A percentile compares a stretch with the other conserved stretches of the same genome.
Evolutionary conservation across 805 yeast genomes (phyloP).

Genomic region (Saturnispora serradocipensis): DNA sequence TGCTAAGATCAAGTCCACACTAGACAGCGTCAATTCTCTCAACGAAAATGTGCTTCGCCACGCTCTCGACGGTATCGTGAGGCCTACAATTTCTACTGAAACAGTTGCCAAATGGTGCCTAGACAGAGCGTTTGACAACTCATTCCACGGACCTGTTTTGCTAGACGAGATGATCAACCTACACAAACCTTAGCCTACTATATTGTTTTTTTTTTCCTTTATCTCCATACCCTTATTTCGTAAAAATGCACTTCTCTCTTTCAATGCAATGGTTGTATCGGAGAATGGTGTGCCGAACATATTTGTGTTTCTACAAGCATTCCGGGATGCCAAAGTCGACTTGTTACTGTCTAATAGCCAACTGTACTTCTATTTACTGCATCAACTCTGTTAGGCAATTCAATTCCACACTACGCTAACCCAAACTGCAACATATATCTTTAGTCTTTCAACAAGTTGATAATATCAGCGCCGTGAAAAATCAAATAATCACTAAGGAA

Average conservation of each 20-base stretch:
- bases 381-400: background rate
- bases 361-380: background rate
- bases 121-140: slow-evolving; percentile 42
- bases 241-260: background rate
- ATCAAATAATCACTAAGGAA: background rate
- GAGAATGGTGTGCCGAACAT: background rate
- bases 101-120: slow-evolving; percentile 53
- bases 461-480: background rate
- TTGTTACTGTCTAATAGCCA: background rate
- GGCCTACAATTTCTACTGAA: slow-evolving; percentile 62
- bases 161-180: slow-evolving; percentile 39
- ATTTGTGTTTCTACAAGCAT: background rate
- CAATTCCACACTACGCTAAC: background rate
- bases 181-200: background rate
- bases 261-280: background rate
- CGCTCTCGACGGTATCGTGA: slow-evolving; percentile 38
- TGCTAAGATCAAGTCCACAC: slow-evolving; percentile 35
- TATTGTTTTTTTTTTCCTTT: background rate
- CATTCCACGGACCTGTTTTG: slow-evolving; percentile 48
- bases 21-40: slow-evolving; percentile 36
- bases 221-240: background rate
- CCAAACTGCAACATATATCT: background rate
- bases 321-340: background rate
- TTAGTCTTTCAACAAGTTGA: background rate
- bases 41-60: slow-evolving; percentile 36